phyloP scores from a whole-genome alignment of 805 yeast genomes.

The Wickerhamiella brachini region DNA sequence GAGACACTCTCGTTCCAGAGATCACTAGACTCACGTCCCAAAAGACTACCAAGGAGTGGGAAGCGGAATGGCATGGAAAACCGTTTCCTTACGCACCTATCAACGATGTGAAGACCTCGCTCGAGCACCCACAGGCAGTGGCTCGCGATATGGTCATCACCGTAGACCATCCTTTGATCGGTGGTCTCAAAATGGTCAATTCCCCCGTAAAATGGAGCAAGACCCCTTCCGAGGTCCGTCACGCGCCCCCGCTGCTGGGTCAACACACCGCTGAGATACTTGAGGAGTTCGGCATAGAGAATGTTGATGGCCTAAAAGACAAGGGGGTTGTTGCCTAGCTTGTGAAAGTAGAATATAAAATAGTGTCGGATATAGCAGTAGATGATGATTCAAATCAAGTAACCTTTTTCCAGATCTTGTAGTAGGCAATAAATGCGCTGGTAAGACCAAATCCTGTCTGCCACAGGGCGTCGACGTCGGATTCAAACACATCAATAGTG shows the following conservation, averaged over 20 bases:
- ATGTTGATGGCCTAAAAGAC: constrained; percentile 16
- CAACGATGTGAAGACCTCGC: constrained; percentile 26
- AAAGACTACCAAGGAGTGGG: constrained; percentile 27
- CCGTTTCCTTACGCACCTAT: constrained; percentile 30
- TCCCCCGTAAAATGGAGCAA: constrained; percentile 28
- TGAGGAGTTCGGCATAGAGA: constrained; percentile 16
- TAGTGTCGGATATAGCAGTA: too few species aligned
- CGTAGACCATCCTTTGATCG: constrained; percentile 26
- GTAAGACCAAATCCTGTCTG: constrained; percentile 18
- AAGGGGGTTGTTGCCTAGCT: constrained; percentile 19
- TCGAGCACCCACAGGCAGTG: constrained; percentile 25
- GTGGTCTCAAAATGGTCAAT: constrained; percentile 25
- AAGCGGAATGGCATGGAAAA: constrained; percentile 20
- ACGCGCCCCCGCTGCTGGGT: constrained; percentile 29
- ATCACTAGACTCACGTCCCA: constrained; percentile 21
- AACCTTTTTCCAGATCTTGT: constrained; percentile 9
- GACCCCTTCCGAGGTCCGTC: constrained; percentile 24
- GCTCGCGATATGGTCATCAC: constrained; percentile 27
- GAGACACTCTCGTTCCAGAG: constrained; percentile 23
- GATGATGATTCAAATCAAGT: not conserved
- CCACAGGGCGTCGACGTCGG: constrained; percentile 9
- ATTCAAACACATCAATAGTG: constrained; percentile 18
- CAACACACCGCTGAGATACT: constrained; percentile 27
- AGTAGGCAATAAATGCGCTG: constrained; percentile 16
- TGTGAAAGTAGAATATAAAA: too few species aligned